Evolutionary conservation across 257 asterid species (phyloP).

Genomic region (Solanum virginianum): DNA sequence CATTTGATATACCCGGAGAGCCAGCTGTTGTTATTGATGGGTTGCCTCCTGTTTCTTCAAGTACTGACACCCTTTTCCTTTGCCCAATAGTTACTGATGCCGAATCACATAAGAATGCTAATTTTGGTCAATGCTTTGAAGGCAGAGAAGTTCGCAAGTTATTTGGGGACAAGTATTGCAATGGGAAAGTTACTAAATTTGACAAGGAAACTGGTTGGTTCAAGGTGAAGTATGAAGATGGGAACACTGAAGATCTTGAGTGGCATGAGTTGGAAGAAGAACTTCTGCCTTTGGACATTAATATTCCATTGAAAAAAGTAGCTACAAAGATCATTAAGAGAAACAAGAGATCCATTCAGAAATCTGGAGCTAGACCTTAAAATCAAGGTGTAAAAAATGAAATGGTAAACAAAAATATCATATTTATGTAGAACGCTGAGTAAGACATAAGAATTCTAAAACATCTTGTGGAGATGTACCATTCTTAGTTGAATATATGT

Average conservation of each 20-base stretch:
- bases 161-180: constrained; percentile 23
- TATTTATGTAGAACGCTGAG: neutral
- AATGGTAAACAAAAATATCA: neutral
- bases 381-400: constrained; percentile 3
- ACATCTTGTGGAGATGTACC: neutral
- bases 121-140: constrained; percentile 50
- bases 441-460: neutral
- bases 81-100: too few species aligned
- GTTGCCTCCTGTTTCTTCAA: too few species aligned
- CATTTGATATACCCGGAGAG: constrained; percentile 1
- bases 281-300: too few species aligned
- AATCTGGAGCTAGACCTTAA: too few species aligned
- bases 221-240: constrained; percentile 23
- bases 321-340: too few species aligned
- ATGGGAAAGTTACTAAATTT: constrained; percentile 32
- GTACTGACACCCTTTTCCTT: too few species aligned
- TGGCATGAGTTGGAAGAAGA: too few species aligned
- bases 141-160: constrained; percentile 43
- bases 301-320: too few species aligned
- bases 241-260: too few species aligned
- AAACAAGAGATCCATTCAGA: too few species aligned
- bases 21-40: too few species aligned
- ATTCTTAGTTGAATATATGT: neutral
- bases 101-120: constrained; percentile 1
- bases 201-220: constrained; percentile 49